Base-by-base conservation (phyloP, 768 basidiomycete species). In the Xerocomus spinulosus region DNA sequence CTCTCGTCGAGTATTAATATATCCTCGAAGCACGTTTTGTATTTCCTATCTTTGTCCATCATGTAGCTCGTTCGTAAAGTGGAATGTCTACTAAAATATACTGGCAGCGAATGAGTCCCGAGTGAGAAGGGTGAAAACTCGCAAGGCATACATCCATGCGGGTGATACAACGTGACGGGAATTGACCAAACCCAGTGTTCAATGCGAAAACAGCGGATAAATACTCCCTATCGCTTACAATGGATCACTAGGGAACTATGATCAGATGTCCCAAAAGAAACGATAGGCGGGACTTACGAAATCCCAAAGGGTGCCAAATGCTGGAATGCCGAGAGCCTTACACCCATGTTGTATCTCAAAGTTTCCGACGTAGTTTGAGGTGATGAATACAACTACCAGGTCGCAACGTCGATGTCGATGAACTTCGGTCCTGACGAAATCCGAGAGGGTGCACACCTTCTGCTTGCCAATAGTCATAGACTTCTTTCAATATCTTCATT, bases 301-400 rank as follows among this genome's bases (percentile, higher is more conserved):
- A 66, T 85, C 83, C 83, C 83, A 85, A 24, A 85, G 70, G 13
- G 83, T 84, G 48, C 83, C 83, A 55, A 81, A 82, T 36, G 76
- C 78, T 34, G 82, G 83, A 56, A 84, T 84, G 21, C 79, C 80
- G 42, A 76, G 78, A 53, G 75, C 75, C 64, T 82, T 87, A 70
- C 81, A 88, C 18, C 85, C 87, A 62, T 84, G 73, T 77, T 87
- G 87, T 51, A 90, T 83, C 58, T 90, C 86, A 13, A 76, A 72
- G 64, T 90, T 89, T 24, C 87, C 87, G 33, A 80, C 74, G 56
- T 77, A 83, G 69, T 90, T 90, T n/a, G 86, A 88, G 8, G 87
- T 90, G 64, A 90, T 85, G 67, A 90, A 87, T 23, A 89, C 81
- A 37, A 90, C 82, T 81, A 10, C 5, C 26, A 28, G 28, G 25